phyloP scores from a whole-genome alignment of 192 early-diverging fungal species.

The Backusella luteola region DNA sequence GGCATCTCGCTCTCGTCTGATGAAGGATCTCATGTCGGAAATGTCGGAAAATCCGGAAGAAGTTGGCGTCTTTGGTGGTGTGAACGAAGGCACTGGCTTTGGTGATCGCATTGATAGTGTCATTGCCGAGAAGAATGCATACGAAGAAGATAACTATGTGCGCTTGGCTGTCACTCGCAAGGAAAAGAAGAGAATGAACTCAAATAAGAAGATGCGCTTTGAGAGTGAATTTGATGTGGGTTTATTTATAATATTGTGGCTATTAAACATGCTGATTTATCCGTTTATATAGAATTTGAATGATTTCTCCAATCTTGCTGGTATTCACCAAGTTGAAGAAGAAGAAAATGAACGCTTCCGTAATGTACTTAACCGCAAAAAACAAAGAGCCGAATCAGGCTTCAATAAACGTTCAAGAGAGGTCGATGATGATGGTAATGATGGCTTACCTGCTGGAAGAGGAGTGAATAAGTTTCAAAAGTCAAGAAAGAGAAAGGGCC shows the following conservation, averaged over 20 bases:
- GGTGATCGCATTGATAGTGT: conserved; percentile 55
- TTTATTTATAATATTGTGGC: not conserved
- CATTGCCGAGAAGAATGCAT: conserved; percentile 63
- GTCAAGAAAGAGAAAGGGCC: not conserved
- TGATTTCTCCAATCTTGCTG: conserved; percentile 52
- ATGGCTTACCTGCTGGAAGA: not conserved
- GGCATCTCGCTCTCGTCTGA: conserved; percentile 78
- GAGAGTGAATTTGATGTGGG: conserved; percentile 84
- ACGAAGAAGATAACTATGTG: conserved; percentile 90
- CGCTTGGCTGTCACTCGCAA: conserved; percentile 70
- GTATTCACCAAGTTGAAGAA: conserved; percentile 49
- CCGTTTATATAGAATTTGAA: conserved; percentile 46
- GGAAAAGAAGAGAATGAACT: conserved; percentile 67
- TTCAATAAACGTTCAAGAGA: conserved; percentile 21
- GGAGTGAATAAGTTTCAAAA: not conserved
- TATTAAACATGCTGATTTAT: not conserved
- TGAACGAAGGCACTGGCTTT: conserved; percentile 62
- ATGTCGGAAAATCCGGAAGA: conserved; percentile 87
- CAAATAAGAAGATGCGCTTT: conserved; percentile 56
- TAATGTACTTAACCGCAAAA: conserved; percentile 46
- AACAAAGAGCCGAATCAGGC: conserved; percentile 39
- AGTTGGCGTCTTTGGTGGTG: conserved; percentile 66
- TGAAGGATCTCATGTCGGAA: conserved; percentile 80
- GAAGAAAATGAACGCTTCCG: conserved; percentile 40
- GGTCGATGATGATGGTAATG: not conserved